Percentiles rank a stretch among this genome's conserved stretches.
Evolutionary conservation across 2,329 filamentous ascomycete species (phyloP).

Genomic region (Cephalotrichum gorgonifer): DNA sequence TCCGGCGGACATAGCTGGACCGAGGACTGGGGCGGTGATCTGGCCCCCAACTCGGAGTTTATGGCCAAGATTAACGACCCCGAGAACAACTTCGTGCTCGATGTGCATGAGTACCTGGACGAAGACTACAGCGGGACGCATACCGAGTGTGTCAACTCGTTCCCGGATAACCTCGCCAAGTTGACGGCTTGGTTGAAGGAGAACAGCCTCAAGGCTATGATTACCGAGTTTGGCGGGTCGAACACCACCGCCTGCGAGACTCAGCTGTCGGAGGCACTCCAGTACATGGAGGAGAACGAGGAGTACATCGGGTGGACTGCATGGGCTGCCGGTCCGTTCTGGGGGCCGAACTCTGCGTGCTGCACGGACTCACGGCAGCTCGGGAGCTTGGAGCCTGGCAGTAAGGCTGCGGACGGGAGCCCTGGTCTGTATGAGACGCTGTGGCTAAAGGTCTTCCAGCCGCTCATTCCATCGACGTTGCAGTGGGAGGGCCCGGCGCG

Average conservation of each 20-base stretch:
- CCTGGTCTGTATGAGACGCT: constrained; percentile 34
- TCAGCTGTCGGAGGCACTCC: constrained; percentile 1
- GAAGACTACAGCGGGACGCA: constrained; percentile 40
- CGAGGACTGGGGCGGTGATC: constrained; percentile 9
- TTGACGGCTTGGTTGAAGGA: constrained; percentile 46
- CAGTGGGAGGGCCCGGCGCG: constrained; percentile 22
- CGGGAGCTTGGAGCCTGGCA: constrained; percentile 35
- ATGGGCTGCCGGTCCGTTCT: constrained; percentile 4
- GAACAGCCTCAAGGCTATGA: constrained; percentile 42
- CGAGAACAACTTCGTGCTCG: constrained; percentile 39
- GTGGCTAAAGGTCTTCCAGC: constrained; percentile 31
- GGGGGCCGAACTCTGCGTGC: constrained; percentile 13
- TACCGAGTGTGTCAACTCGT: constrained; percentile 32
- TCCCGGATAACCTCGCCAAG: constrained; percentile 31
- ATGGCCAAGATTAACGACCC: constrained; percentile 29
- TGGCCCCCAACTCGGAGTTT: constrained; percentile 2
- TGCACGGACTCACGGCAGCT: constrained; percentile 26
- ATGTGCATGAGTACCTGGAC: constrained; percentile 55
- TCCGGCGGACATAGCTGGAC: constrained; percentile 37
- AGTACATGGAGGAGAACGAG: constrained; percentile 3
- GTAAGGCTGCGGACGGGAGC: constrained; percentile 27
- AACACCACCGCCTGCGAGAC: constrained; percentile 1
- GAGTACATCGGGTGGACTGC: constrained; percentile 4
- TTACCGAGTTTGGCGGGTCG: constrained; percentile 46
- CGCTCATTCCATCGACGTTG: constrained; percentile 28